Conservation (phyloP, 2,329 filamentous ascomycete genomes). For the Epichloe hybrida region DNA sequence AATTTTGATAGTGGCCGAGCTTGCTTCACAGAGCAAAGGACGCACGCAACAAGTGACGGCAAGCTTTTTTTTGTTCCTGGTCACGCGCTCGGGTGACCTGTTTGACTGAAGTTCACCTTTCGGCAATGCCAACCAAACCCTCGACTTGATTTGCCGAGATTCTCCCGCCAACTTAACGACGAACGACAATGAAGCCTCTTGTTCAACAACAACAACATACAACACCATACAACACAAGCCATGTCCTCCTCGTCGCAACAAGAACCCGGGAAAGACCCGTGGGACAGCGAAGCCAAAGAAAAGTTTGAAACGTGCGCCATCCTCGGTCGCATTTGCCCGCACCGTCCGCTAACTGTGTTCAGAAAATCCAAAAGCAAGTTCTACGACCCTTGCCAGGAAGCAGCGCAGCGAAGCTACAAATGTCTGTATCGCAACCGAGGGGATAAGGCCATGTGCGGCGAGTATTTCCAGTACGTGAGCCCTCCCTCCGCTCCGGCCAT, state of each 20-base stretch:
- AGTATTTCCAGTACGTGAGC: conserved; percentile 78
- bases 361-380: conserved; percentile 85
- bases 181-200: conserved; percentile 4
- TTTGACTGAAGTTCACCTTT: no score
- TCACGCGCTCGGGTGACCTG: no score
- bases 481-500: no score
- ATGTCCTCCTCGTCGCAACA: conserved; percentile 1
- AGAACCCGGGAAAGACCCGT: conserved; percentile 25
- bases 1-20: no score
- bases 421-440: conserved; percentile 82
- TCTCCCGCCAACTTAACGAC: conserved; percentile 5
- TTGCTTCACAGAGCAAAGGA: no score
- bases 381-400: conserved; percentile 91
- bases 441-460: conserved; percentile 76
- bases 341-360: background rate
- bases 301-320: conserved; percentile 49
- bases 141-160: conserved; percentile 6
- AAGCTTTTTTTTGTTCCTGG: no score
- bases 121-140: no score
- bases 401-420: conserved; percentile 69
- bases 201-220: background rate
- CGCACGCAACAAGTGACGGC: no score
- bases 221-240: background rate
- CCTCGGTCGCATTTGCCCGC: background rate
- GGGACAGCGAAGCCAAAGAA: conserved; percentile 44